Percentiles rank a stretch among this genome's conserved stretches.
phyloP scores from a whole-genome alignment of 176 grass and related monocot species.

The Ampelocalamus luodianensis region DNA sequence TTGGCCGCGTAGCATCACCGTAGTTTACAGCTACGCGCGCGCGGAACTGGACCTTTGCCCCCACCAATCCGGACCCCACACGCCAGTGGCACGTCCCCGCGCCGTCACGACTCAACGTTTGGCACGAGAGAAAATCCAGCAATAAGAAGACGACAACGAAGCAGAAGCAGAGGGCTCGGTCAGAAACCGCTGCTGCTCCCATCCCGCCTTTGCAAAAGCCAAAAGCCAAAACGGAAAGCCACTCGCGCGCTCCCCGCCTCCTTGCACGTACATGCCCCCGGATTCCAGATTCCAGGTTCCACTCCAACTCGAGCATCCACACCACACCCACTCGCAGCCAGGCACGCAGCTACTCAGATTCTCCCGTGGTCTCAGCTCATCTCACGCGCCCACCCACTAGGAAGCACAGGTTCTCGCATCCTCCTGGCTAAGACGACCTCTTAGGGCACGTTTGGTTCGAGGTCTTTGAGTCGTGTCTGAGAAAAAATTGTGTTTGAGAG shows the following conservation, averaged over 20 bases:
- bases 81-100: too few relatives aligned
- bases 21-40: background rate
- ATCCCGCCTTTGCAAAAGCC: conserved; percentile 35
- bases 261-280: background rate
- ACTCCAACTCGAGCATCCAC: conserved; percentile 29
- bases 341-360: conserved; percentile 10
- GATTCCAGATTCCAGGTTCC: conserved; percentile 36
- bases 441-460: too few relatives aligned
- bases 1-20: background rate
- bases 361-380: background rate
- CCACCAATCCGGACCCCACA: too few relatives aligned
- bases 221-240: background rate
- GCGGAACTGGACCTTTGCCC: background rate
- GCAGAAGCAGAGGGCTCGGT: too few relatives aligned
- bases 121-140: too few relatives aligned
- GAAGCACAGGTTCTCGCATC: conserved; percentile 29
- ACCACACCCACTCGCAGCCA: conserved; percentile 20
- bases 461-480: too few relatives aligned
- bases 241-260: background rate
- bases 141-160: too few relatives aligned
- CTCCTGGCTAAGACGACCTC: background rate
- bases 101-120: too few relatives aligned
- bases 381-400: background rate
- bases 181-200: background rate
- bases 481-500: too few relatives aligned